These are phyloP conservation scores for Xerocomus potaroensis DNA, from an alignment of 768 basidiomycete genomes.

Conservation along the genomic window DNA sequence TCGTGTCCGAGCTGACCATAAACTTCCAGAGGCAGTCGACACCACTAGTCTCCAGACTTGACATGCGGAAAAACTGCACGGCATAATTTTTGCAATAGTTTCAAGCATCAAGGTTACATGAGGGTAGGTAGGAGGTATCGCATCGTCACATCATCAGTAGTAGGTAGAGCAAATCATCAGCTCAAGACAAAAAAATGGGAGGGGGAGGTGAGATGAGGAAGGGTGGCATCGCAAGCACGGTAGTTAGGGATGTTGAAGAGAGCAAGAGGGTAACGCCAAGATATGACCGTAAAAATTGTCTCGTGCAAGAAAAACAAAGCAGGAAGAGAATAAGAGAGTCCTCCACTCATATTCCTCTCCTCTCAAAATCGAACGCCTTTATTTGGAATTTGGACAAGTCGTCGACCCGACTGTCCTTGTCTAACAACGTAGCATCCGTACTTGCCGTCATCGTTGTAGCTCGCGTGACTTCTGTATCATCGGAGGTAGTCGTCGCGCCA, in stretches of 20 bases:
- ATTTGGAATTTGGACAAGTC: constrained; percentile 10
- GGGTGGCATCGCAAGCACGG: constrained; percentile 12
- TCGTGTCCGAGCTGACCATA: too few relatives aligned
- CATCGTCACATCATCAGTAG: too few relatives aligned
- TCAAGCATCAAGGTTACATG: too few relatives aligned
- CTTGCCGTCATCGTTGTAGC: constrained; percentile 21
- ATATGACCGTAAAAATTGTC: constrained; percentile 1
- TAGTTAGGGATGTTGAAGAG: background rate
- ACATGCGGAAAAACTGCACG: too few relatives aligned
- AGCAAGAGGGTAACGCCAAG: constrained; percentile 9
- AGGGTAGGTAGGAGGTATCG: too few relatives aligned
- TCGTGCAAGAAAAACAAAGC: background rate
- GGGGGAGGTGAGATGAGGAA: too few relatives aligned
- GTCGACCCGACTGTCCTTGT: constrained; percentile 11
- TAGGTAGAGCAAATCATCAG: too few relatives aligned
- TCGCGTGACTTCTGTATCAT: constrained; percentile 27
- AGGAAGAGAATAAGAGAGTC: background rate
- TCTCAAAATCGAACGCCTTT: constrained; percentile 23
- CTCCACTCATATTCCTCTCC: constrained; percentile 5
- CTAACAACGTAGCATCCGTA: constrained; percentile 9
- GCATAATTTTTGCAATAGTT: too few relatives aligned
- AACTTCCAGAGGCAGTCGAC: too few relatives aligned
- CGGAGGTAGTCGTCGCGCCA: constrained; percentile 29
- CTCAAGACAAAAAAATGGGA: too few relatives aligned
- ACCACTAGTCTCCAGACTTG: too few relatives aligned